Conservation (phyloP, 2,329 filamentous ascomycete species). For the Claviceps arundinis region DNA sequence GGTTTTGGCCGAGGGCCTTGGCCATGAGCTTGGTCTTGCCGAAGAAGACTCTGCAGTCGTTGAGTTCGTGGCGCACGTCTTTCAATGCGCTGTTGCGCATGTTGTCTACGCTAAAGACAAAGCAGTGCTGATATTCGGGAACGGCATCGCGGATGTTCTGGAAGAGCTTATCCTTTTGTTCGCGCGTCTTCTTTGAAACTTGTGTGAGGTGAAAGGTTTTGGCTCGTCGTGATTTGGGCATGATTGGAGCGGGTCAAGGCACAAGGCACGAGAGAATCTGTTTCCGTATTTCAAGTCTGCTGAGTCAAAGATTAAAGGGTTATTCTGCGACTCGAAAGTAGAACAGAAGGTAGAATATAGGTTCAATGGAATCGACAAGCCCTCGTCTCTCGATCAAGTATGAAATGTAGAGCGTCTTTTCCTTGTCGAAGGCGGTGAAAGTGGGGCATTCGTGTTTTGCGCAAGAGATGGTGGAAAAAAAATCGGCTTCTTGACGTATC, state of each 20-base stretch:
- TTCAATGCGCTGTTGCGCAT: slow-evolving; percentile 97
- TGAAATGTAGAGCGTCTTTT: background rate
- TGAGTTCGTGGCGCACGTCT: slow-evolving; percentile 72
- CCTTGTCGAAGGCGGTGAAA: background rate
- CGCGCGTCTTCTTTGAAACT: slow-evolving; percentile 83
- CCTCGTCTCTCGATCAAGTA: background rate
- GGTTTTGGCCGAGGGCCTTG: slow-evolving; percentile 71
- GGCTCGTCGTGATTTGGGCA: slow-evolving; percentile 94
- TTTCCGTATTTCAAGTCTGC: background rate
- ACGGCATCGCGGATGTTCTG: slow-evolving; percentile 75
- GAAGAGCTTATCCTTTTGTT: slow-evolving; percentile 83
- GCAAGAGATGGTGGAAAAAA: background rate
- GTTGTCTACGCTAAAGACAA: slow-evolving; percentile 89
- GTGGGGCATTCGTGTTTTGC: background rate
- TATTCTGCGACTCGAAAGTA: background rate
- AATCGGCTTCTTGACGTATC: slow-evolving; percentile 3
- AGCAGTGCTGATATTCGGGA: slow-evolving; percentile 78
- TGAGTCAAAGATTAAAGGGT: background rate
- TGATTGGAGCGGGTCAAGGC: slow-evolving; percentile 29
- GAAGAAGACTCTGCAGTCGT: slow-evolving; percentile 75
- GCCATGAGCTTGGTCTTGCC: slow-evolving; percentile 99
- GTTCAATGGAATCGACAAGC: background rate
- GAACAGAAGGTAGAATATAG: background rate
- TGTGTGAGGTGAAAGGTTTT: slow-evolving; percentile 83
- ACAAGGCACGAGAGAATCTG: slow-evolving; percentile 3